Base-by-base conservation (phyloP, 768 basidiomycete species). In the Kwoniella heveanensis region DNA sequence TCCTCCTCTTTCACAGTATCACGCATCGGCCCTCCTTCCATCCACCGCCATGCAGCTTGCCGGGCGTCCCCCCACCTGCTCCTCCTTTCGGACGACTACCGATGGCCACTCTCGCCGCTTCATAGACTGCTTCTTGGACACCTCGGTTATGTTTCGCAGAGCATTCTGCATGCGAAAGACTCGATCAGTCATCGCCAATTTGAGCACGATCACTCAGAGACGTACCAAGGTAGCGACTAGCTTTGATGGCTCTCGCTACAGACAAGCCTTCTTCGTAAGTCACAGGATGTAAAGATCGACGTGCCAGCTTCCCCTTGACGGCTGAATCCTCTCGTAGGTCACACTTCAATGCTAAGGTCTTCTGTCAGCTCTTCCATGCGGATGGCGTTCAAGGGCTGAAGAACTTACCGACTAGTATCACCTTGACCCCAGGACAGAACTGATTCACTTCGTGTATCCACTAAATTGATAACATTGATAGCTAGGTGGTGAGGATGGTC, bases 61-160 rank as follows among this genome's bases (percentile, higher is more conserved):
- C 57, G n/a, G 19, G 8, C 15, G 44, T 9, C 44, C 60, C 62
- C 10, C 64, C 62, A 24, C 64, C 66, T 2, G 71, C 73, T 12
- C 62, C 64, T 2, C 72, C 72, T 39, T 72, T 73, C 0, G 74
- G 51, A 50, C 67, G 47, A 52, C 62, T 72, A 1, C 67, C 65
- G 12, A 80, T 48, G 0, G 77, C 66, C 10, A 80, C 76, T 17
- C 71, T 44, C 2, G 79, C 69, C 9, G 76, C 90, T 77, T 97
- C 95, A 69, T 90, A 86, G 74, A 98, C 93, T 9, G 94, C 92
- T 77, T 98, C 94, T 27, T 86, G 84, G 12, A 98, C 93, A 3
- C 95, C 95, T 52, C 95, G 86, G 70, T 96, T 94, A 74, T 95
- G 92, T 80, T 97, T 97, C 8, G 95, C 93, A 67, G 92, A 95